phyloP scores from a whole-genome alignment of 257 asterid genomes.

The Jacaranda mimosifolia region DNA sequence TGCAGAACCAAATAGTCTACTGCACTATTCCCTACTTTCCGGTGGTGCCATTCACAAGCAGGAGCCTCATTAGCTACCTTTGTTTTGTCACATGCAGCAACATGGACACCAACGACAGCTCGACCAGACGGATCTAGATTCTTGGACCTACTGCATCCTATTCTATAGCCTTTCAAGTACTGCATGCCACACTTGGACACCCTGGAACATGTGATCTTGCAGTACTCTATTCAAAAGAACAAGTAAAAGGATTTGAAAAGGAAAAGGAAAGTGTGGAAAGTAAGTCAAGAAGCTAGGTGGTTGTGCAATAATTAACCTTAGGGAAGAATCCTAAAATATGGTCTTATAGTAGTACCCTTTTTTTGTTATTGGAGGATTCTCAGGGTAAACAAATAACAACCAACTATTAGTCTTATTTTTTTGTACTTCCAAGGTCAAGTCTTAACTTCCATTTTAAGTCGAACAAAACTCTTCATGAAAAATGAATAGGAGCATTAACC shows the following conservation, averaged over 20 bases:
- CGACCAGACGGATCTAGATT: constrained; percentile 98
- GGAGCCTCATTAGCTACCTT: constrained; percentile 33
- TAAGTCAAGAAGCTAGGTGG: background rate
- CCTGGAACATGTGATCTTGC: constrained; percentile 95
- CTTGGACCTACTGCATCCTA: constrained; percentile 93
- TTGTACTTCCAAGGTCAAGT: constrained; percentile 90
- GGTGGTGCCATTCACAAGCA: constrained; percentile 31
- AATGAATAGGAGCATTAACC: background rate
- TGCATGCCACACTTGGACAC: too few relatives aligned
- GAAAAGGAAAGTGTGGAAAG: background rate
- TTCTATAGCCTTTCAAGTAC: too few relatives aligned
- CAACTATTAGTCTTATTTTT: too few relatives aligned
- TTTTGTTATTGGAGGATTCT: constrained; percentile 93
- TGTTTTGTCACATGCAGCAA: constrained; percentile 67
- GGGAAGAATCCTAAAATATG: constrained; percentile 91
- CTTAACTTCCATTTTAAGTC: constrained; percentile 59
- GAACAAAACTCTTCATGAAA: constrained; percentile 22
- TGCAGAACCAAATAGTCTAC: constrained; percentile 29
- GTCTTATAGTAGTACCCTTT: constrained; percentile 86
- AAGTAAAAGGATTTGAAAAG: background rate
- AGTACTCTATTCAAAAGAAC: constrained; percentile 66
- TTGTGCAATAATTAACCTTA: constrained; percentile 62
- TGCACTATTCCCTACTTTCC: constrained; percentile 41
- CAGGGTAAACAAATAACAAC: constrained; percentile 94
- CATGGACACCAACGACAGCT: constrained; percentile 96